Evolutionary conservation across 371 early-diverging fungal species (phyloP), one percentile per base, ranked within the genome.

Genomic region (Syncephalis plumigaleata): DNA sequence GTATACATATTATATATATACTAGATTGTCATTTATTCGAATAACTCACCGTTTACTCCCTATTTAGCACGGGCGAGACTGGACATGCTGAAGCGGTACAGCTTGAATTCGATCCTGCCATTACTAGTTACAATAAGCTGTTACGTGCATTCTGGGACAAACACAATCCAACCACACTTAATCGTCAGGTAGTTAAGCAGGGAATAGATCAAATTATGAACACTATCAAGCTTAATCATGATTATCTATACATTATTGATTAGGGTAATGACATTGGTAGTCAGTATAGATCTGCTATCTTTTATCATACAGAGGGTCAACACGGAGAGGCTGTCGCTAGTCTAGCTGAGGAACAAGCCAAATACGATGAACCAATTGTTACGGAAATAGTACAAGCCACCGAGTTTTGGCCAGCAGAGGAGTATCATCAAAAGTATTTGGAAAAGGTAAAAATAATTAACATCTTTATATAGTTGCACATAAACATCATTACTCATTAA

Each of bases 201-300:
- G n/a, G n/a, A n/a, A n/a, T n/a, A n/a, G n/a, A n/a, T n/a, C n/a
- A n/a, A n/a, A n/a, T n/a, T n/a, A n/a, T n/a, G n/a, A n/a, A n/a
- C n/a, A n/a, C n/a, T n/a, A n/a, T n/a, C n/a, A n/a, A n/a, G n/a
- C n/a, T n/a, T n/a, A n/a, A n/a, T n/a, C n/a, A n/a, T n/a, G n/a
- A n/a, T n/a, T n/a, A n/a, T n/a, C n/a, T n/a, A n/a, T n/a, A n/a
- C n/a, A n/a, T n/a, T n/a, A n/a, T n/a, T n/a, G n/a, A n/a, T n/a
- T 68, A 77, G 47, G 78, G 83, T 9, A 63, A 64, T 44, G 88
- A 87, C 56, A 46, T 59, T 9, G 88, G 88, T 20, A 71, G 82
- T 4, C 91, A 92, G 63, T 93, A 94, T 61, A 73, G 95, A 9
- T 81, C 81, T 1, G 86, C 73, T 21, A 87, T 94, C 48, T 87